Evolutionary conservation across 2,329 filamentous ascomycete species (phyloP).

Genomic region (Aspergillus pseudoglaucus): DNA sequence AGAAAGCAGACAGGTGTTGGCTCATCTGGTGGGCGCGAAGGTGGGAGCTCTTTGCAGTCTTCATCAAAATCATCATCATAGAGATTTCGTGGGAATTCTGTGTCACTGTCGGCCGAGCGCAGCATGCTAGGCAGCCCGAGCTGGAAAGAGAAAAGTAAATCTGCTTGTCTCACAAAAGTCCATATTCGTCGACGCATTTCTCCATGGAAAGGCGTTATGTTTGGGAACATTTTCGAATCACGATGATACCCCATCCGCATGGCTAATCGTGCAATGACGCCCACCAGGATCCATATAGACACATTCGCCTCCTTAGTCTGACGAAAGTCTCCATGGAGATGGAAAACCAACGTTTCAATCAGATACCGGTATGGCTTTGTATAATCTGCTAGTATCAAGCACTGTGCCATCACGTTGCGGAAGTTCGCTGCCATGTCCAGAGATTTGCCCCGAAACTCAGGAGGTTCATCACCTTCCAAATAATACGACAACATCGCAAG

Average conservation of each 20-base stretch:
- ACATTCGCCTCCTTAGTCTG: slow-evolving; percentile 54
- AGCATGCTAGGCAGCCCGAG: slow-evolving; percentile 63
- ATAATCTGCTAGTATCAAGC: slow-evolving; percentile 57
- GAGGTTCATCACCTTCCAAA: slow-evolving; percentile 56
- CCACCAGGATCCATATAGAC: slow-evolving; percentile 54
- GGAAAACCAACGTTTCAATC: slow-evolving; percentile 56
- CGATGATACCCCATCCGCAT: slow-evolving; percentile 63
- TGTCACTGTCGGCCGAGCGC: slow-evolving; percentile 58
- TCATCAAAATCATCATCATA: slow-evolving; percentile 60
- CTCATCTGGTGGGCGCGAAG: slow-evolving; percentile 51
- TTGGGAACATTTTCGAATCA: slow-evolving; percentile 54
- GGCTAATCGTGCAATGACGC: slow-evolving; percentile 55
- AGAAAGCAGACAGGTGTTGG: slow-evolving; percentile 51
- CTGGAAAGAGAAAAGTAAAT: slow-evolving; percentile 60
- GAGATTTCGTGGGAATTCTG: slow-evolving; percentile 54
- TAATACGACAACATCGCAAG: slow-evolving; percentile 58
- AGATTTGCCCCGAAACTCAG: slow-evolving; percentile 54
- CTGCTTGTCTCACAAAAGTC: slow-evolving; percentile 51
- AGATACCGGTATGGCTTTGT: slow-evolving; percentile 55
- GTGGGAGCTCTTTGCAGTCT: slow-evolving; percentile 49
- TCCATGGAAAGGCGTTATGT: slow-evolving; percentile 54
- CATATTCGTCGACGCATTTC: slow-evolving; percentile 50
- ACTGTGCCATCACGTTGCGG: slow-evolving; percentile 55
- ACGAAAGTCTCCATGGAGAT: slow-evolving; percentile 56
- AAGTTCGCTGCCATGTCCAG: slow-evolving; percentile 40